A percentile compares a stretch with the other conserved stretches of the same genome.
Evolutionary conservation across 169 alveolate genomes (phyloP).

Genomic region (Cryptosporidium felis): DNA sequence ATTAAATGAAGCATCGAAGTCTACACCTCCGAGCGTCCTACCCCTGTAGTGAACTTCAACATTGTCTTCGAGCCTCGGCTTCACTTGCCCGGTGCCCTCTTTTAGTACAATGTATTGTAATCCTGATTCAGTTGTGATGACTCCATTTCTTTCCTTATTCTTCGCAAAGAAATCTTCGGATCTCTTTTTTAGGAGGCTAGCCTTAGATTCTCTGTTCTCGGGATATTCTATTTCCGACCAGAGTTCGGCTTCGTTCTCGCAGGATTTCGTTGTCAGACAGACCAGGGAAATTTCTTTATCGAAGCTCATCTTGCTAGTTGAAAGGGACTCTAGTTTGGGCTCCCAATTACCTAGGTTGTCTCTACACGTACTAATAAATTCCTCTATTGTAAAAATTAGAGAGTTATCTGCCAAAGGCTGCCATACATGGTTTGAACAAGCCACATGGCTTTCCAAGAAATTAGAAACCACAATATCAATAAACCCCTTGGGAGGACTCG

Average conservation of each 20-base stretch:
- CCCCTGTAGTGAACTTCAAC: slow-evolving; percentile 67
- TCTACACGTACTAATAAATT: slow-evolving; percentile 40
- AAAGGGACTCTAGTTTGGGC: not conserved
- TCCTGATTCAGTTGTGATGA: slow-evolving; percentile 31
- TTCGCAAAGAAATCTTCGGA: slow-evolving; percentile 24
- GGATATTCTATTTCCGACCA: slow-evolving; percentile 52
- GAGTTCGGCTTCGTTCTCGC: slow-evolving; percentile 8
- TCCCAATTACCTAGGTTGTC: slow-evolving; percentile 21
- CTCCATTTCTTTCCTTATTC: slow-evolving; percentile 21
- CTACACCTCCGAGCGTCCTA: slow-evolving; percentile 55
- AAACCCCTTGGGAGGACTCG: slow-evolving; percentile 59
- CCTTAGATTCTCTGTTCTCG: slow-evolving; percentile 51
- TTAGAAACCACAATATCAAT: slow-evolving; percentile 28
- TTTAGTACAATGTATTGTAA: slow-evolving; percentile 35
- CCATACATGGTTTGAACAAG: slow-evolving; percentile 65
- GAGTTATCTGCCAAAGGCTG: slow-evolving; percentile 65
- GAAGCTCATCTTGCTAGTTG: not conserved
- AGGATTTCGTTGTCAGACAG: not conserved
- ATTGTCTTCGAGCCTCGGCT: slow-evolving; percentile 24
- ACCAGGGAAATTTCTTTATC: slow-evolving; percentile 6
- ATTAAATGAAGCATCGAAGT: slow-evolving; percentile 40
- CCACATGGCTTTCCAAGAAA: slow-evolving; percentile 62
- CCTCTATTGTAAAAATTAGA: slow-evolving; percentile 35
- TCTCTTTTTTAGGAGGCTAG: slow-evolving; percentile 12
- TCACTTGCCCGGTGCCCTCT: slow-evolving; percentile 8